Evolutionary conservation across 805 yeast genomes (phyloP), one percentile per base, ranked within the genome.

Genomic region (Priceomyces melissophilus): DNA sequence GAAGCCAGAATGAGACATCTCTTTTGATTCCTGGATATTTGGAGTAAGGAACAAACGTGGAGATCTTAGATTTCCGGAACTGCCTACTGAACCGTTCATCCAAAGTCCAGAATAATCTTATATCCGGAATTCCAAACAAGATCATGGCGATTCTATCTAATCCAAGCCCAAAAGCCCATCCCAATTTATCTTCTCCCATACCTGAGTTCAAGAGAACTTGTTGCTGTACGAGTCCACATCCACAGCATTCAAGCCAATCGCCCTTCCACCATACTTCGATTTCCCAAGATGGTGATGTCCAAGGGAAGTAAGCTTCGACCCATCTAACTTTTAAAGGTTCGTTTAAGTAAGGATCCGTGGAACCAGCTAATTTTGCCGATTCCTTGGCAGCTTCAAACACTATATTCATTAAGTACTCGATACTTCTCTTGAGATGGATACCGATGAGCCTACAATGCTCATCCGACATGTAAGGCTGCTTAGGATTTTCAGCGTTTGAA

Each of bases 201-300:
- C 87, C 95, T 1, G 96, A 77, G 49, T 83, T 84, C 15, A 77
- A 67, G 30, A 88, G 69, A 0, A 91, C 95, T 37, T 79, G 80
- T 50, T 87, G 84, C 49, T 80, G 81, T 6, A 89, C 96, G 29
- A 91, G 74, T 17, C 99, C 99, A 65, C 96, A 87, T 0, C 99
- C 99, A 55, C 96, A 87, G 59, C 96, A 82, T 66, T 93, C 99
- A 28, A 93, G 72, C 99, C 99, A 93, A 51, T 90, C 95, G 39
- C 93, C 95, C 58, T 89, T 87, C 97, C 98, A 93, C 90, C 95
- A 89, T 3, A 93, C 96, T 64, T 93, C 99, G 50, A 95, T 88
- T 57, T 93, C 97, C 95, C 96, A 93, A 32, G 96, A 86, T 3
- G 99, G 99, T 1, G 96, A 81, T 2, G 99, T 93, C 97, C 98